Base-by-base conservation (phyloP, 208 protist species). In the Leishmania amazonensis region DNA sequence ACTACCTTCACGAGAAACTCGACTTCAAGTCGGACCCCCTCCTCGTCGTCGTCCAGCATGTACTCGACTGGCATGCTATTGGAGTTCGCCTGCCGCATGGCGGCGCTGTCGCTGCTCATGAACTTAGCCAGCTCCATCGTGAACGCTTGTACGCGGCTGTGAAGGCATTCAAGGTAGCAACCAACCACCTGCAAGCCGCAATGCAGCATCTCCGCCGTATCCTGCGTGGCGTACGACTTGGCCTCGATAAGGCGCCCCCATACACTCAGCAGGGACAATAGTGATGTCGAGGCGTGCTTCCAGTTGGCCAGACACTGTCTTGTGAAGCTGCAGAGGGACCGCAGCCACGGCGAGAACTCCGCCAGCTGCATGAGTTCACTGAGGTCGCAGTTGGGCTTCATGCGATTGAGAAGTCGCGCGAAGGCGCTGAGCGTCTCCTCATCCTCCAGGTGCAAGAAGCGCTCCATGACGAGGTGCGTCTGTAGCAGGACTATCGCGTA, bases 381-480 rank as follows among this genome's bases (percentile, higher is more conserved):
- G 42, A 94, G 78, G 3, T 84, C 75, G 78, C 88, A 91, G 75
- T 88, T 91, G 11, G 88, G 91, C 84, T 94, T 94, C 7, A 94
- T 77, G 38, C 89, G 81, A 75, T 90, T 92, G n/a, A 94, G 76
- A 17, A 93, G 79, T 0, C 86, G 77, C 62, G 86, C 84, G 67
- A 92, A 91, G 11, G 67, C 71, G 17, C 75, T 38, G 21, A 81
- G 84, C 31, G 83, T 84, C 35, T 85, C 88, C 81, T 83, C 87
- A 57, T 78, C 85, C 17, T 91, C 88, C 24, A 90, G 78, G 76
- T 93, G 88, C 51, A 79, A 45, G 64, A 65, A 75, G 42, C 80
- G 78, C 76, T 90, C 80, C 87, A 95, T 92, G 38, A 93, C 81
- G 1, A 87, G 75, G 24, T 91, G 79, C 28, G 89, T 92, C 73